Evolutionary conservation across 1,284 basidiomycete genomes (phyloP).

Genomic region (Apiotrichum akiyoshidainum): DNA sequence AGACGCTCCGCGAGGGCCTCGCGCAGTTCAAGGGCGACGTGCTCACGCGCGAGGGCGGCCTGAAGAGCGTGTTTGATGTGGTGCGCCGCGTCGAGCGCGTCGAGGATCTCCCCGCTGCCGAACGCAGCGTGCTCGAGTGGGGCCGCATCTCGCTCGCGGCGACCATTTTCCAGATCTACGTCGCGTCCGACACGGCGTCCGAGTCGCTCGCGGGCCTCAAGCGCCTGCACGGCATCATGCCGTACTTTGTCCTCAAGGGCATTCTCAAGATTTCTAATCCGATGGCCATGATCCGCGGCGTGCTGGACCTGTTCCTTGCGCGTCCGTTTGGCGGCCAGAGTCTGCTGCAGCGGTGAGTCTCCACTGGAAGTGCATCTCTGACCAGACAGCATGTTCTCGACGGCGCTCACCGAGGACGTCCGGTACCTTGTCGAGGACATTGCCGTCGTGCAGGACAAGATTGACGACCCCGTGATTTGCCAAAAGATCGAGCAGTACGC

Average conservation of each 20-base stretch:
- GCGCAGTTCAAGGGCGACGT: constrained; percentile 88
- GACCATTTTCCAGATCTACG: constrained; percentile 90
- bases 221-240: constrained; percentile 92
- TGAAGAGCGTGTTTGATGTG: constrained; percentile 79
- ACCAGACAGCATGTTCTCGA: constrained; percentile 79
- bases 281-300: constrained; percentile 84
- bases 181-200: constrained; percentile 88
- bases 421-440: constrained; percentile 79
- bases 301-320: constrained; percentile 95
- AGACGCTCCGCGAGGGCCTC: constrained; percentile 78
- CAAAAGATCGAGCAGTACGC: constrained; percentile 85
- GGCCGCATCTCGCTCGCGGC: constrained; percentile 95
- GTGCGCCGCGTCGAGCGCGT: constrained; percentile 80
- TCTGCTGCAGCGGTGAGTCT: constrained; percentile 66
- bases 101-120: constrained; percentile 75
- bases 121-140: constrained; percentile 90
- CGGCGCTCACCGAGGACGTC: constrained; percentile 84
- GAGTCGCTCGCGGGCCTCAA: constrained; percentile 84
- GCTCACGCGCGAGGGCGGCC: constrained; percentile 80
- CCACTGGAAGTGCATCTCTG: too few species aligned
- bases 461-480: constrained; percentile 81
- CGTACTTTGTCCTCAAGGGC: constrained; percentile 92
- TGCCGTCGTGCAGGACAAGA: constrained; percentile 76
- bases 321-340: constrained; percentile 93
- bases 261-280: constrained; percentile 93